These are phyloP conservation scores for Coemansia sp. DNA, from an alignment of 192 early-diverging fungal species.

Conservation along the genomic window DNA sequence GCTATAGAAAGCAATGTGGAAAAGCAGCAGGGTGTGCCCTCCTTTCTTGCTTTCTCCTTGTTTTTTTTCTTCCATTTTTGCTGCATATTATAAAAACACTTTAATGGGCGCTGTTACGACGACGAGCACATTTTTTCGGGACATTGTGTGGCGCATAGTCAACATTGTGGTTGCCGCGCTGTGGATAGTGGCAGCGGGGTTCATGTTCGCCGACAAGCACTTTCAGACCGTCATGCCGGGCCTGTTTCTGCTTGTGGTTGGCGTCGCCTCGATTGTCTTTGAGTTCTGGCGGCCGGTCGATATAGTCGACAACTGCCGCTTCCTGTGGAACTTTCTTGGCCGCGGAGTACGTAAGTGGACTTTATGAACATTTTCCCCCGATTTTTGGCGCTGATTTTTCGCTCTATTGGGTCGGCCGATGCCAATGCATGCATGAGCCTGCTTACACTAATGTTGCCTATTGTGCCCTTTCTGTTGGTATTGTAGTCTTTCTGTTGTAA, in stretches of 20 bases:
- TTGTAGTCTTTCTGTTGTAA: conserved; percentile 44
- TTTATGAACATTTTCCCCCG: background rate
- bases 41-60: background rate
- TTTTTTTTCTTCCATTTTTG: background rate
- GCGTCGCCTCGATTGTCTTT: conserved; percentile 30
- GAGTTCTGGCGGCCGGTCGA: conserved; percentile 43
- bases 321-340: conserved; percentile 55
- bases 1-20: background rate
- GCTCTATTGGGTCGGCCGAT: background rate
- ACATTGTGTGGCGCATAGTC: conserved; percentile 41
- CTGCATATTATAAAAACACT: background rate
- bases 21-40: background rate
- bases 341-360: conserved; percentile 40
- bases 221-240: conserved; percentile 46
- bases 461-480: background rate
- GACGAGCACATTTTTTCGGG: conserved; percentile 1
- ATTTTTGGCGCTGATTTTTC: background rate
- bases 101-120: conserved; percentile 2
- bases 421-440: background rate
- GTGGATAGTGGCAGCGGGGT: conserved; percentile 43
- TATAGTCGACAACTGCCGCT: conserved; percentile 45
- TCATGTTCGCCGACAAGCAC: conserved; percentile 34
- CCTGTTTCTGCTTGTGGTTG: conserved; percentile 35
- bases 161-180: conserved; percentile 43
- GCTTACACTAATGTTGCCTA: background rate